phyloP scores from a whole-genome alignment of 257 asterid species.

The Pogostemon cablin region DNA sequence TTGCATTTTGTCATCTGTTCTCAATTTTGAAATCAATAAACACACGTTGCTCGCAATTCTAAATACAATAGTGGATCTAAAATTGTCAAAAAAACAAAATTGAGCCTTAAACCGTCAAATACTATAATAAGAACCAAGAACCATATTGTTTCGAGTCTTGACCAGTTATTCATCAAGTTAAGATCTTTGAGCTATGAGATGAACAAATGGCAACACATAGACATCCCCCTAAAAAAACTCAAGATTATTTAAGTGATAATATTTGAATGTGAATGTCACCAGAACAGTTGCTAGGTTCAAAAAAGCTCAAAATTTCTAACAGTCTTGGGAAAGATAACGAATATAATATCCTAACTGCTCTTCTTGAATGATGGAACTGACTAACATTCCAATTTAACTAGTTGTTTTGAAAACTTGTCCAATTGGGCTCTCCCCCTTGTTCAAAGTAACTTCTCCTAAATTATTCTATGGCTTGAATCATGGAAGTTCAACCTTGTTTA shows the following conservation, averaged over 20 bases:
- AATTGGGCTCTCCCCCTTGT: background rate
- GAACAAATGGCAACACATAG: background rate
- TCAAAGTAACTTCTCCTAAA: background rate
- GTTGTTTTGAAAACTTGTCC: background rate
- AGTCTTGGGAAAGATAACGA: background rate
- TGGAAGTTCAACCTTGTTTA: background rate
- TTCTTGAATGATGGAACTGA: constrained; percentile 5
- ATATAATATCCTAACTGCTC: background rate
- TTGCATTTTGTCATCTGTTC: constrained; percentile 8
- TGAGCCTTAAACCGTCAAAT: constrained; percentile 2
- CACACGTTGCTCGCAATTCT: background rate
- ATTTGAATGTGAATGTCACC: background rate
- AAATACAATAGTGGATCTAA: background rate
- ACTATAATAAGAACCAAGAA: background rate
- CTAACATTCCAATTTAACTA: background rate
- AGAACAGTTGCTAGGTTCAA: constrained; percentile 7
- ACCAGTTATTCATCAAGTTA: background rate
- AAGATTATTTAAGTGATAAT: background rate
- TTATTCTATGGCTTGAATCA: background rate
- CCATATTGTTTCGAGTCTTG: background rate
- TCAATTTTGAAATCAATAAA: background rate
- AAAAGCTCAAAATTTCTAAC: background rate
- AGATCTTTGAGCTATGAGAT: background rate
- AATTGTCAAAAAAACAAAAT: background rate
- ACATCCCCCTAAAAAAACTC: background rate